Evolutionary conservation across 495 filamentous ascomycete species (phyloP).

Genomic region (Neurospora tetrasperma): DNA sequence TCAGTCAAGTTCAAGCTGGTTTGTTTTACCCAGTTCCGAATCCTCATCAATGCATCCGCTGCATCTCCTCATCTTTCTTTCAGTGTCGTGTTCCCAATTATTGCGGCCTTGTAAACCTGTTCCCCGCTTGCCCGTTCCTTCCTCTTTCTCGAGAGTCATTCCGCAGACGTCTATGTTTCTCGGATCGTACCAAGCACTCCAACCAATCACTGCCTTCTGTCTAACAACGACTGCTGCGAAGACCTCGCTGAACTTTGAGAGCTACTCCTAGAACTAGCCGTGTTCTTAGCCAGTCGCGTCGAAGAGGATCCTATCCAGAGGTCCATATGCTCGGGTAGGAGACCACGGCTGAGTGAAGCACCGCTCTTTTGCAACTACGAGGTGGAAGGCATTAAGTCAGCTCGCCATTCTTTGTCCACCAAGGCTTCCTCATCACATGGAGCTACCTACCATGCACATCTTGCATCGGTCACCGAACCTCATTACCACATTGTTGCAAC

Average conservation of each 20-base stretch:
- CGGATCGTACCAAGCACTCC: not conserved
- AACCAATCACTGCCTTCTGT: not conserved
- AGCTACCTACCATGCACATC: constrained; percentile 31
- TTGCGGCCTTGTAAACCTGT: not conserved
- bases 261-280: not conserved
- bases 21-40: not conserved
- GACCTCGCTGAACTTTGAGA: not conserved
- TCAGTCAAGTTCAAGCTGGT: not conserved
- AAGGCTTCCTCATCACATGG: not conserved
- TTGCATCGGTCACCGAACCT: constrained; percentile 37
- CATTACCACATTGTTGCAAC: constrained; percentile 35
- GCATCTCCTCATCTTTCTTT: not conserved
- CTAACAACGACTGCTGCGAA: not conserved
- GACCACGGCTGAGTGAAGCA: constrained; percentile 14
- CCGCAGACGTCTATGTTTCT: not conserved
- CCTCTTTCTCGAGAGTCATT: not conserved
- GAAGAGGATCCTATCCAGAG: constrained; percentile 7
- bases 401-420: not conserved
- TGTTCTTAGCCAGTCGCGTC: not conserved
- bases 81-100: not conserved
- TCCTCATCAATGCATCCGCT: not conserved
- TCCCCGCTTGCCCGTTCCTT: not conserved
- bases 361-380: constrained; percentile 14
- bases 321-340: constrained; percentile 12
- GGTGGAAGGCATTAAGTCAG: not conserved